A percentile compares a stretch with the other conserved stretches of the same genome.
Conservation (phyloP, 306 rosid genomes). For the Dicorynia guianensis region DNA sequence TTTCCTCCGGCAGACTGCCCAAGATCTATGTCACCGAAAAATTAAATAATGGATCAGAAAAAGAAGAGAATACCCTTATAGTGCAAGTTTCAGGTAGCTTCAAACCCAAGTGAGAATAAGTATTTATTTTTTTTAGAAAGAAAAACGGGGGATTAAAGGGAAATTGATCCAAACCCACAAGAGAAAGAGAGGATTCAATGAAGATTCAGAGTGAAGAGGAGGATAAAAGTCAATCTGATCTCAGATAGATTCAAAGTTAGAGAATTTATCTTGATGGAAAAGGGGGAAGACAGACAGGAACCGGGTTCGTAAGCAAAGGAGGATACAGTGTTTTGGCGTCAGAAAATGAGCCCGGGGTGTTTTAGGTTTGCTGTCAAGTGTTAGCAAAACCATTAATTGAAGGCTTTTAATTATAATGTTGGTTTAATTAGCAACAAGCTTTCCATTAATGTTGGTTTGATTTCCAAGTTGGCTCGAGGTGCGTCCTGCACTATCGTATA, state of each 20-base stretch:
- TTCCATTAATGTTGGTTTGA: background rate
- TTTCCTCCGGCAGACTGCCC: constrained; percentile 28
- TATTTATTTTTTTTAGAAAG: background rate
- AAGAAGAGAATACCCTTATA: constrained; percentile 1
- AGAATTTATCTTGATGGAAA: background rate
- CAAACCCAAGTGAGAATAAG: constrained; percentile 2
- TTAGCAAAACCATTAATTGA: constrained; percentile 35
- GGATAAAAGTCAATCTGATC: constrained; percentile 11
- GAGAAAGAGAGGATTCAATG: constrained; percentile 28
- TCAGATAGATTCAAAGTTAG: background rate
- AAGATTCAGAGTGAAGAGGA: constrained; percentile 40
- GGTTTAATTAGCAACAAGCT: background rate
- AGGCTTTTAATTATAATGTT: background rate
- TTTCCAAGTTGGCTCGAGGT: background rate
- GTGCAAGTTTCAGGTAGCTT: background rate
- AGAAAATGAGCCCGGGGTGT: constrained; percentile 13
- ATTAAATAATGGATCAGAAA: background rate
- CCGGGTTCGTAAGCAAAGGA: constrained; percentile 22
- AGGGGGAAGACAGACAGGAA: background rate
- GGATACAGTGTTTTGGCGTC: background rate
- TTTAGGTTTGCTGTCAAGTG: constrained; percentile 49
- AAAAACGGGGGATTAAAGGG: constrained; percentile 42
- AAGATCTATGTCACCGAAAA: constrained; percentile 47
- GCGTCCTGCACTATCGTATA: background rate
- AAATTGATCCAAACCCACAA: constrained; percentile 17